Conservation (phyloP, 2,329 filamentous ascomycete species). For the Paecilomyces formosus region DNA sequence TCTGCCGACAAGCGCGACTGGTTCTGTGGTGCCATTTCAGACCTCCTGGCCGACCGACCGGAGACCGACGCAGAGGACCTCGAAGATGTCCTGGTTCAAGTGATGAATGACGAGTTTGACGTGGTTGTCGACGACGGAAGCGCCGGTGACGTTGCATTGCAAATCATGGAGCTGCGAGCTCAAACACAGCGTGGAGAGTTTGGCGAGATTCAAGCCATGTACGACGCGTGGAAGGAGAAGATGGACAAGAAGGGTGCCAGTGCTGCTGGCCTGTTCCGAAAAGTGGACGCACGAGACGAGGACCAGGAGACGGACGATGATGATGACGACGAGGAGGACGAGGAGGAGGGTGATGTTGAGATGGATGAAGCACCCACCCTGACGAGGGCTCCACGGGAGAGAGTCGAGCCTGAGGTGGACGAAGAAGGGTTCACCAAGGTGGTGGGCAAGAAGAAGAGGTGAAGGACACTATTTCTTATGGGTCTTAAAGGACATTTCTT, state of each 20-base stretch:
- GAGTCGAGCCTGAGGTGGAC: conserved; percentile 63
- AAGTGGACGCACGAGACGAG: conserved; percentile 38
- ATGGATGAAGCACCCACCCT: conserved; percentile 64
- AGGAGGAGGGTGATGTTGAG: conserved; percentile 52
- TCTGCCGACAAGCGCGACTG: conserved; percentile 86
- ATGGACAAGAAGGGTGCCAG: conserved; percentile 21
- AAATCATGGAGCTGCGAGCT: conserved; percentile 61
- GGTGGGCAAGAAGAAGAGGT: conserved; percentile 57
- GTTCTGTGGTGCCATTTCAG: conserved; percentile 81
- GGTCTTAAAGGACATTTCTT: not conserved
- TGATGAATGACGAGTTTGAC: conserved; percentile 95
- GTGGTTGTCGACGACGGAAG: conserved; percentile 87
- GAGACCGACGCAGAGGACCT: conserved; percentile 69
- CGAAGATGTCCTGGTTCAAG: conserved; percentile 75
- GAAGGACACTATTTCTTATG: conserved; percentile 5
- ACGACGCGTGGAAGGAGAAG: conserved; percentile 36
- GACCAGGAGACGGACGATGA: conserved; percentile 53
- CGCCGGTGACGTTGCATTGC: conserved; percentile 62
- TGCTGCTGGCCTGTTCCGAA: conserved; percentile 28
- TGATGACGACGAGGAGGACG: conserved; percentile 45
- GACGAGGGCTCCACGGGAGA: conserved; percentile 53
- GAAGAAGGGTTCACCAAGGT: conserved; percentile 78
- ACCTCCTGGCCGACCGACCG: conserved; percentile 59
- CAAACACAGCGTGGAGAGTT: conserved; percentile 61
- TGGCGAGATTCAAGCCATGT: conserved; percentile 56